phyloP scores from a whole-genome alignment of 768 basidiomycete species.

The Agaricus sinodeliciosus region DNA sequence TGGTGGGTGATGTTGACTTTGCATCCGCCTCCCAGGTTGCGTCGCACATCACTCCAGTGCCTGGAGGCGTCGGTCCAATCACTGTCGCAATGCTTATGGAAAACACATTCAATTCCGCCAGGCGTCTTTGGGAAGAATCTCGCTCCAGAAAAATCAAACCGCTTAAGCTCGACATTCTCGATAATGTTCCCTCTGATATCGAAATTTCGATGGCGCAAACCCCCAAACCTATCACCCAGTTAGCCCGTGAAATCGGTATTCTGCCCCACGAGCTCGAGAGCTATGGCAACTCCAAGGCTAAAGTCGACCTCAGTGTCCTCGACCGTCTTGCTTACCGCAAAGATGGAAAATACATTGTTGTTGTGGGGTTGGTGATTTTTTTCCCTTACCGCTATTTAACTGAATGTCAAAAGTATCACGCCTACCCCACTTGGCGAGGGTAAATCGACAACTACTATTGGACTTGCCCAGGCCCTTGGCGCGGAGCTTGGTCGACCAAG shows the following conservation, averaged over 20 bases:
- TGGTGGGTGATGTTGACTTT: conserved; percentile 95
- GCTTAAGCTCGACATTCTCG: conserved; percentile 69
- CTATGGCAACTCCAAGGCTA: conserved; percentile 96
- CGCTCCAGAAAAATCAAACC: conserved; percentile 68
- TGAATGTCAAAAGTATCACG: conserved; percentile 58
- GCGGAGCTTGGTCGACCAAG: conserved; percentile 89
- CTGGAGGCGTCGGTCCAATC: conserved; percentile 99
- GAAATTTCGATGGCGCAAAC: conserved; percentile 94
- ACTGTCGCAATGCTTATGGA: conserved; percentile 98
- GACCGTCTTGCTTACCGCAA: conserved; percentile 79
- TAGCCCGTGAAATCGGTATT: conserved; percentile 86
- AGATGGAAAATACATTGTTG: conserved; percentile 94
- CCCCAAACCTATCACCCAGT: conserved; percentile 80
- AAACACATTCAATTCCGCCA: conserved; percentile 83
- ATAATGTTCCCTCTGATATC: conserved; percentile 93
- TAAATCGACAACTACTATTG: conserved; percentile 97
- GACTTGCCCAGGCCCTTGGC: conserved; percentile 92
- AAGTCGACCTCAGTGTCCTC: conserved; percentile 86
- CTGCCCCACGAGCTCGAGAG: conserved; percentile 83
- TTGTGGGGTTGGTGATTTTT: conserved; percentile 58
- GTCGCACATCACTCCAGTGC: conserved; percentile 93
- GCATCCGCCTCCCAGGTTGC: conserved; percentile 70
- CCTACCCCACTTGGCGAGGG: conserved; percentile 97
- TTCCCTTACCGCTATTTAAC: not conserved
- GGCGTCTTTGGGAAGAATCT: conserved; percentile 69